phyloP scores from a whole-genome alignment of 192 early-diverging fungal species.

The Ambispora gerdemannii region DNA sequence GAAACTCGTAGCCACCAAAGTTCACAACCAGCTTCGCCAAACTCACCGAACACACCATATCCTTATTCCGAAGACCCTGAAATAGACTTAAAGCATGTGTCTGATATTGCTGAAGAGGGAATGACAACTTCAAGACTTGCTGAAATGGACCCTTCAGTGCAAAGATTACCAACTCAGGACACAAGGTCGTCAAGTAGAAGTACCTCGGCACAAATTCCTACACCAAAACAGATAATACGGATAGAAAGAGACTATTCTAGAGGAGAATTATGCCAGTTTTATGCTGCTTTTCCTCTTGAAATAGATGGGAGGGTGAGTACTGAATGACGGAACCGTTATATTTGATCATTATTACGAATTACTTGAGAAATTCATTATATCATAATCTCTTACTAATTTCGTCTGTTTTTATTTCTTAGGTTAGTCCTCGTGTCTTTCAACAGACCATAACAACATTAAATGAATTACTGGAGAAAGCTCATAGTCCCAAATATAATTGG shows the following conservation, averaged over 20 bases:
- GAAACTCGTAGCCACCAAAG: not conserved
- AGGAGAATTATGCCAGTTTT: constrained; percentile 27
- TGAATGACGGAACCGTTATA: too few relatives aligned
- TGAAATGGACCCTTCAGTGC: constrained; percentile 9
- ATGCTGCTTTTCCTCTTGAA: constrained; percentile 9
- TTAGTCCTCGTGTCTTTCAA: constrained; percentile 18
- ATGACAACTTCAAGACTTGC: not conserved
- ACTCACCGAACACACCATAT: not conserved
- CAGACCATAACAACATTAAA: constrained; percentile 23
- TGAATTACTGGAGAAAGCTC: constrained; percentile 12
- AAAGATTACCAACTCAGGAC: not conserved
- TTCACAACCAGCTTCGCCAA: not conserved
- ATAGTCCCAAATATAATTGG: constrained; percentile 22
- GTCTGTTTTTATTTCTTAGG: not conserved
- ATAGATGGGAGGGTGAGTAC: constrained; percentile 28
- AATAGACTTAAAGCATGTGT: not conserved
- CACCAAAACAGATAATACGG: constrained; percentile 22
- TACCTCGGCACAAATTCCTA: not conserved
- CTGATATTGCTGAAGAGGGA: constrained; percentile 18
- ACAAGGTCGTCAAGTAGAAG: constrained; percentile 14
- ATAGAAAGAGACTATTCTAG: constrained; percentile 29
- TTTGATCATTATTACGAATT: not conserved
- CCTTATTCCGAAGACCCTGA: not conserved
- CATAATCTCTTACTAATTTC: not conserved
- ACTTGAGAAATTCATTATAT: not conserved